Conservation (phyloP, 768 basidiomycete species). For the Filobasidium wieringae region DNA sequence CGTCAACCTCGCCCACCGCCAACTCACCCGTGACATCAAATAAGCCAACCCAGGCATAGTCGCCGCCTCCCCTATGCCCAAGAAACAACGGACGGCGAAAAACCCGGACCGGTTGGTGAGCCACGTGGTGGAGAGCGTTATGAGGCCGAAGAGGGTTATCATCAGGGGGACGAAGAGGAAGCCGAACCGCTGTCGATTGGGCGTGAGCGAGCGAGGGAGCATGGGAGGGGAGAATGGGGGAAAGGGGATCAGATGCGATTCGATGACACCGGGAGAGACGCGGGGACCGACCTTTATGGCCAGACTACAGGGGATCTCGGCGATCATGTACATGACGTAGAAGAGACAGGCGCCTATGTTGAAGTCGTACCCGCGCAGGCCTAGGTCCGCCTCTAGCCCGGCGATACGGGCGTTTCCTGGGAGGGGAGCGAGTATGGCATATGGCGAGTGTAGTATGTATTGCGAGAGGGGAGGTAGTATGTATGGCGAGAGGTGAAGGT, state of each 20-base stretch:
- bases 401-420: slow-evolving; percentile 15
- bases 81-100: background rate
- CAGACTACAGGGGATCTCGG: background rate
- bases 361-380: slow-evolving; percentile 19
- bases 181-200: background rate
- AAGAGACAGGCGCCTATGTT: background rate
- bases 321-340: background rate
- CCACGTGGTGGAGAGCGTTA: background rate
- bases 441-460: no score
- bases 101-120: background rate
- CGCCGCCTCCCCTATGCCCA: background rate
- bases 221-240: background rate
- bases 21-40: background rate
- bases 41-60: background rate
- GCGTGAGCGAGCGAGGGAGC: background rate
- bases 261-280: no score
- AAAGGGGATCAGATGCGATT: no score
- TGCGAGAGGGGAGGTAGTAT: no score
- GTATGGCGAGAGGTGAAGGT: no score
- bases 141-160: background rate
- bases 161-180: background rate
- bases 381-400: slow-evolving; percentile 23
- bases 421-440: no score
- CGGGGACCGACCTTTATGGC: background rate
- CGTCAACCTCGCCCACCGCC: background rate